A percentile compares a stretch with the other conserved stretches of the same genome.
Evolutionary conservation across 2,329 filamentous ascomycete species (phyloP).

Genomic region (Ophiostoma australiae): DNA sequence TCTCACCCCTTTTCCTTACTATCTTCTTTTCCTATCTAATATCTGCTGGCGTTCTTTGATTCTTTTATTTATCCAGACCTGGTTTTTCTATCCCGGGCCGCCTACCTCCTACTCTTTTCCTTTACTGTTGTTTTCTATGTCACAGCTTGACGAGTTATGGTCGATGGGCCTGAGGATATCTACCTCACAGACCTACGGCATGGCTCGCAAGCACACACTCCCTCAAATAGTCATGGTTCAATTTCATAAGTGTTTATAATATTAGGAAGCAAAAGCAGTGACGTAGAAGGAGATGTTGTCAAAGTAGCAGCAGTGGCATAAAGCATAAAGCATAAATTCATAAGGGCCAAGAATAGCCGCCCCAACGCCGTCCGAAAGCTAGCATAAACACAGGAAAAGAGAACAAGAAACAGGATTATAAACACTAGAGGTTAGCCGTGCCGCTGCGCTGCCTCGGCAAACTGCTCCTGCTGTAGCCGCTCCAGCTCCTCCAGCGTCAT

Average conservation of each 20-base stretch:
- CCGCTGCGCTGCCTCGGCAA: constrained; percentile 72
- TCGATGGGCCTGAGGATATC: not conserved
- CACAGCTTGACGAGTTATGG: not conserved
- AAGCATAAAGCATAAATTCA: not conserved
- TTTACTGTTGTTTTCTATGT: not conserved
- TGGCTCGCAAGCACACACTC: not conserved
- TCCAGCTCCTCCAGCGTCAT: constrained; percentile 87
- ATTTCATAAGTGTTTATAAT: not conserved
- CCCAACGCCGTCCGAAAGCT: not conserved
- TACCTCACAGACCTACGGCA: not conserved
- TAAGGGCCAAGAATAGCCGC: not conserved
- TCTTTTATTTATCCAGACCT: not conserved
- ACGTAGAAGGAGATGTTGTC: too few species aligned
- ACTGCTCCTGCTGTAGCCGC: constrained; percentile 84
- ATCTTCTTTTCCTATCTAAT: not conserved
- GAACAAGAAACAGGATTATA: not conserved
- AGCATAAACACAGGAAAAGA: not conserved
- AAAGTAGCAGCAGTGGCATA: not conserved
- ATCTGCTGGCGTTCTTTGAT: not conserved
- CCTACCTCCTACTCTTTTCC: not conserved
- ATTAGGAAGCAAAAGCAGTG: not conserved
- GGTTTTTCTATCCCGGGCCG: not conserved
- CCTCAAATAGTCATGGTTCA: not conserved
- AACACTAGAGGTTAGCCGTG: constrained; percentile 46
- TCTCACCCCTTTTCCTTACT: not conserved